phyloP scores from a whole-genome alignment of 495 filamentous ascomycete species.

The Tuber magnatum region DNA sequence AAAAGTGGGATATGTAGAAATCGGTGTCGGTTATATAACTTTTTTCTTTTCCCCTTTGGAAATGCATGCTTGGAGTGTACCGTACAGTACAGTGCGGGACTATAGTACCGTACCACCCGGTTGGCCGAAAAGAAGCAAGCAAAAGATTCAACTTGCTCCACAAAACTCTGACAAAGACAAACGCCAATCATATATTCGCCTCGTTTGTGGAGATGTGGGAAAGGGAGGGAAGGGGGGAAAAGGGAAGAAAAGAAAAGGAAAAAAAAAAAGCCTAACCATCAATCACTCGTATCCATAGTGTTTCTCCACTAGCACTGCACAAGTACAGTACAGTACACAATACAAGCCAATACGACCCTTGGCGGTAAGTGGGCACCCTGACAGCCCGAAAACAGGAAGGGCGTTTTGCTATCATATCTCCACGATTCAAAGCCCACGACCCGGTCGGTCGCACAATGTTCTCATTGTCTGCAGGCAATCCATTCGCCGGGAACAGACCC shows the following conservation, averaged over 20 bases:
- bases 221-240: neutral
- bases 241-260: neutral
- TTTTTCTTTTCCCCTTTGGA: neutral
- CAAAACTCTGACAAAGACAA: neutral
- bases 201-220: constrained; percentile 2
- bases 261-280: neutral
- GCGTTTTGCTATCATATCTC: neutral
- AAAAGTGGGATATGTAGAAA: neutral
- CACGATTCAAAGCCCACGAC: neutral
- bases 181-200: constrained; percentile 3
- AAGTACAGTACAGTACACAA: neutral
- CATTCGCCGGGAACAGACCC: neutral
- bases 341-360: neutral
- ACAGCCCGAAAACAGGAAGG: neutral
- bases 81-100: neutral
- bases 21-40: neutral
- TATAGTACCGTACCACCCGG: neutral
- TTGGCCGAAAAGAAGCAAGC: neutral
- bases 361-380: neutral
- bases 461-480: neutral
- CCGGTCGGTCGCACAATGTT: neutral
- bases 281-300: neutral
- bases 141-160: neutral
- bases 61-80: neutral
- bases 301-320: neutral